Percentiles rank a stretch among this genome's conserved stretches.
Evolutionary conservation across 179 eudicot genomes (phyloP).

Genomic region (Sideroxylon spinosum): DNA sequence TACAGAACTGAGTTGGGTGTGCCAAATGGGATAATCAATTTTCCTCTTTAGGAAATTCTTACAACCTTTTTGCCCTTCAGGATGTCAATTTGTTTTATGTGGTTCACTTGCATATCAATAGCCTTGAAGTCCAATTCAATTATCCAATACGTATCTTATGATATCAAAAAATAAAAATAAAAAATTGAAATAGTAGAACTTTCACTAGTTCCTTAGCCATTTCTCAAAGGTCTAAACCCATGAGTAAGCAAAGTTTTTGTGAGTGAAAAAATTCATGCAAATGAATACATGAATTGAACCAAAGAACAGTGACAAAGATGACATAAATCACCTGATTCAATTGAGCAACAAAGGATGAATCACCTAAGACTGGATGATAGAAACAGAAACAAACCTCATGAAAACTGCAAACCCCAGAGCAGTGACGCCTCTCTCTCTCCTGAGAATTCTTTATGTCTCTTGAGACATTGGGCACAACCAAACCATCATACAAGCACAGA

Average conservation of each 20-base stretch:
- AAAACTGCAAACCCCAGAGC: constrained; percentile 55
- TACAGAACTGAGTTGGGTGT: too few species aligned
- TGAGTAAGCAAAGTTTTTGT: too few species aligned
- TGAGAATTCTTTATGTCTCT: constrained; percentile 46
- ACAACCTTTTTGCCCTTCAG: neutral
- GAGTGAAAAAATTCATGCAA: too few species aligned
- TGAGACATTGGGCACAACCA: constrained; percentile 61
- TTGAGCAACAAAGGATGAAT: neutral
- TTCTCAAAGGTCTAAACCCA: too few species aligned
- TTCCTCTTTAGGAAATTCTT: too few species aligned
- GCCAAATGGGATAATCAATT: too few species aligned
- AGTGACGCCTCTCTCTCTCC: constrained; percentile 38
- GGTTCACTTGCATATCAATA: neutral
- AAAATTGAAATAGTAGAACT: too few species aligned
- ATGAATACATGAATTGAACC: neutral
- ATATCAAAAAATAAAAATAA: too few species aligned
- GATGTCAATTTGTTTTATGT: neutral
- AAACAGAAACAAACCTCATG: constrained; percentile 42
- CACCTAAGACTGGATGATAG: neutral
- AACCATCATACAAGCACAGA: constrained; percentile 46
- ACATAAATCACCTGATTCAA: neutral
- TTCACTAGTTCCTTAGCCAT: too few species aligned
- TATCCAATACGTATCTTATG: neutral
- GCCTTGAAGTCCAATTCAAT: neutral
- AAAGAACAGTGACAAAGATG: neutral